Conservation (phyloP, 2,329 filamentous ascomycete species). For the Apiospora arundinis region DNA sequence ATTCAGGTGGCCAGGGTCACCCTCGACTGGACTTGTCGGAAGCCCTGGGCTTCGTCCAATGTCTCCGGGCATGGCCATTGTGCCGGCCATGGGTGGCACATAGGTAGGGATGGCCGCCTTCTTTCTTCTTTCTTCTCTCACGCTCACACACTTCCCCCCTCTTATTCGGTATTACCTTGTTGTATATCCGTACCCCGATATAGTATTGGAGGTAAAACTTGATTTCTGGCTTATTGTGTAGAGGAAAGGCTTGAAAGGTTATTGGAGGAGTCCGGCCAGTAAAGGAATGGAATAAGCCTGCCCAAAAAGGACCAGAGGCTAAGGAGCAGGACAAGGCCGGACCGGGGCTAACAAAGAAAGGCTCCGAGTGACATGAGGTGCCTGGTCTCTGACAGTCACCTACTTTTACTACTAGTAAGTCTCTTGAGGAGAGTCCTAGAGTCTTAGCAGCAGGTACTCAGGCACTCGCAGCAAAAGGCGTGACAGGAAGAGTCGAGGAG, state of each 20-base stretch:
- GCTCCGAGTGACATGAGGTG: slow-evolving; percentile 11
- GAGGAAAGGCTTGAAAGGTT: slow-evolving; percentile 9
- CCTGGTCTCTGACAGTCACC: slow-evolving; percentile 12
- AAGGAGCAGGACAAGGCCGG: slow-evolving; percentile 13
- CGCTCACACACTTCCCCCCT: not conserved
- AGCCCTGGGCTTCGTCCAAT: slow-evolving; percentile 17
- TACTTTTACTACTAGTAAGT: no score
- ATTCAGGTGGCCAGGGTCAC: slow-evolving; percentile 24
- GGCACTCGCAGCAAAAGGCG: not conserved
- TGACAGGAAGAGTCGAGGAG: slow-evolving; percentile 8
- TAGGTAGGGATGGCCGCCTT: not conserved
- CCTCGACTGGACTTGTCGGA: slow-evolving; percentile 19
- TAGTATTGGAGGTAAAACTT: slow-evolving; percentile 4
- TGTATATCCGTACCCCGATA: not conserved
- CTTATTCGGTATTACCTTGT: not conserved
- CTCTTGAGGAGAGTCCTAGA: no score
- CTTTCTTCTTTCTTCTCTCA: not conserved
- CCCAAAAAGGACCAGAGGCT: slow-evolving; percentile 14
- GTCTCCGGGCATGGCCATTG: slow-evolving; percentile 18
- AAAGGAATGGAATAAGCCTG: slow-evolving; percentile 11
- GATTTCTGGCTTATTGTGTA: slow-evolving; percentile 2
- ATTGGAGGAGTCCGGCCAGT: slow-evolving; percentile 13
- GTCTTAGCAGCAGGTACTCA: not conserved
- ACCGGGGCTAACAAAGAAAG: slow-evolving; percentile 17
- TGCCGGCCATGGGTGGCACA: slow-evolving; percentile 17